Evolutionary conservation across 2,329 filamentous ascomycete genomes (phyloP).

Genomic region (Thermothelomyces thermophilus): DNA sequence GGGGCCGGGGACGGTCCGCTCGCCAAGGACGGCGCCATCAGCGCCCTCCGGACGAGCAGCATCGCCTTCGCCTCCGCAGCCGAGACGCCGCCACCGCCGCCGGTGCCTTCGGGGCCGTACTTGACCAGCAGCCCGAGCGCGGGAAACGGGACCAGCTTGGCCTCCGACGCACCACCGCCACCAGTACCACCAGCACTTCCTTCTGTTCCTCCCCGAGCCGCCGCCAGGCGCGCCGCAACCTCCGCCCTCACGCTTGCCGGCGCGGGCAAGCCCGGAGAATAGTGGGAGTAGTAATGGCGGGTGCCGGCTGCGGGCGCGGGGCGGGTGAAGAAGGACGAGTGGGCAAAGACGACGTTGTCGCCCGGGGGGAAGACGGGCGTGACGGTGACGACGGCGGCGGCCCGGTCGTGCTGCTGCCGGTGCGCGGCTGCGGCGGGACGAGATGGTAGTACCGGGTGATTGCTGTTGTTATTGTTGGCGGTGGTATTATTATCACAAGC

Average conservation of each 20-base stretch:
- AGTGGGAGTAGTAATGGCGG: too few relatives aligned
- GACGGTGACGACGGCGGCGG: constrained; percentile 7
- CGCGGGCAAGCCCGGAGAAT: constrained; percentile 14
- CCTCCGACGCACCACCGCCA: not conserved
- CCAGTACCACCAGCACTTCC: not conserved
- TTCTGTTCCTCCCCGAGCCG: not conserved
- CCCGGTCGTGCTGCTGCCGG: not conserved
- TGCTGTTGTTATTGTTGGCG: not conserved
- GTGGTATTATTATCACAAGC: too few relatives aligned
- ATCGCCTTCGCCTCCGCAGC: constrained; percentile 17
- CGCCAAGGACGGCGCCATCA: not conserved
- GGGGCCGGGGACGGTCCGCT: too few relatives aligned
- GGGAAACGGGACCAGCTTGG: constrained; percentile 9
- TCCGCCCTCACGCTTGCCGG: constrained; percentile 9
- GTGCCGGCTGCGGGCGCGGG: not conserved
- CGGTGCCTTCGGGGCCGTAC: constrained; percentile 3
- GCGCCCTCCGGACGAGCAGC: constrained; percentile 1
- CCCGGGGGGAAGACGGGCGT: constrained; percentile 18
- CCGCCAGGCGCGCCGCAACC: not conserved
- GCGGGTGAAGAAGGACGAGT: constrained; percentile 19
- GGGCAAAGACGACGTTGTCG: constrained; percentile 21
- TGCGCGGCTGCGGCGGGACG: not conserved
- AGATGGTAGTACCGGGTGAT: not conserved
- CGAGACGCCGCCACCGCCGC: not conserved
- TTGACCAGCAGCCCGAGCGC: constrained; percentile 12